Conservation (phyloP, 805 yeast genomes). For the Hanseniaspora occidentalis region DNA sequence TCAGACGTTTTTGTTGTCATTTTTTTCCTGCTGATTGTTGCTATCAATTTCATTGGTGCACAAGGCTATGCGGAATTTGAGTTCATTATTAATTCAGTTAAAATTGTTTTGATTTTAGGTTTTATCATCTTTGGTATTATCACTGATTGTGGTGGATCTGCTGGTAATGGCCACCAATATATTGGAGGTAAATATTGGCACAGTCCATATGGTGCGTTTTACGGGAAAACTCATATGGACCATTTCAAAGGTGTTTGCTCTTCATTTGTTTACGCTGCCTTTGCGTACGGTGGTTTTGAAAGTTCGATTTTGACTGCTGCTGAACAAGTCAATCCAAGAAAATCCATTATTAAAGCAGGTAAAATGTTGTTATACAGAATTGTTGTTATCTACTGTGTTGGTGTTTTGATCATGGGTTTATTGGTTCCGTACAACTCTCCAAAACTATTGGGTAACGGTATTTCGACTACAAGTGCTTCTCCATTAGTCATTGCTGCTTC, state of each 20-base stretch:
- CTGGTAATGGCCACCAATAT: constrained; percentile 25
- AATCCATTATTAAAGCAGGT: constrained; percentile 39
- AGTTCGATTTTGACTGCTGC: constrained; percentile 37
- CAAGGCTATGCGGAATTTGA: constrained; percentile 47
- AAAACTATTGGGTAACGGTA: constrained; percentile 35
- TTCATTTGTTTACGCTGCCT: constrained; percentile 42
- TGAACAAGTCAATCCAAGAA: constrained; percentile 36
- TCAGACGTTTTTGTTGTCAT: constrained; percentile 52
- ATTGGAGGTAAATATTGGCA: constrained; percentile 40
- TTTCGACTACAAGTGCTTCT: constrained; percentile 48
- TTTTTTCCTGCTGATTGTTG: constrained; percentile 34
- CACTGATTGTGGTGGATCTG: constrained; percentile 42
- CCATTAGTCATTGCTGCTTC: constrained; percentile 58
- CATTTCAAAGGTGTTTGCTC: constrained; percentile 45
- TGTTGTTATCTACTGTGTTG: constrained; percentile 38
- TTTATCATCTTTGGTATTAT: constrained; percentile 37
- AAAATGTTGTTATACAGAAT: constrained; percentile 42
- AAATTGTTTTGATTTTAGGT: constrained; percentile 35
- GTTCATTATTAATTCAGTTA: constrained; percentile 34
- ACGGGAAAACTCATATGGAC: constrained; percentile 23
- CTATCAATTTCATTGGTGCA: constrained; percentile 42
- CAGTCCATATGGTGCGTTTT: constrained; percentile 37
- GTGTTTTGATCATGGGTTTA: constrained; percentile 43
- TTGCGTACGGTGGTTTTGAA: constrained; percentile 51
- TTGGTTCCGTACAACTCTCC: constrained; percentile 41